Conservation (phyloP, 371 early-diverging fungal genomes). For the Mucor velutinosus region DNA sequence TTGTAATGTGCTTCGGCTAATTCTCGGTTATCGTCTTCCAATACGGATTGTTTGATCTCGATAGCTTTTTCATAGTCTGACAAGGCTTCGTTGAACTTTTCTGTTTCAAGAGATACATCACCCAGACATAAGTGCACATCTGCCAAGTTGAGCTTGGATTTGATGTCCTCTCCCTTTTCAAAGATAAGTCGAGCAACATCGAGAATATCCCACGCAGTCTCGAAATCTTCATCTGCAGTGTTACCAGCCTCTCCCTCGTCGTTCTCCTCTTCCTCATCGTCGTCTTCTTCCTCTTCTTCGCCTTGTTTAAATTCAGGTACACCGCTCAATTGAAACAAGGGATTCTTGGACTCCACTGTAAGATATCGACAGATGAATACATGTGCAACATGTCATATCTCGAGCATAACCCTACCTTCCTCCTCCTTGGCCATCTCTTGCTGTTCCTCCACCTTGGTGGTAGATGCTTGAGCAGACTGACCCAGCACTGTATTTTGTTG, state of each 20-base stretch:
- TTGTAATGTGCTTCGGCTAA: slow-evolving; percentile 86
- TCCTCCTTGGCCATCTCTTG: slow-evolving; percentile 6
- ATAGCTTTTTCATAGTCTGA: slow-evolving; percentile 75
- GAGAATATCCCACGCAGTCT: slow-evolving; percentile 87
- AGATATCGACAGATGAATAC: neutral
- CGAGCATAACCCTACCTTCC: slow-evolving; percentile 4
- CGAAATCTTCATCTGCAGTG: slow-evolving; percentile 74
- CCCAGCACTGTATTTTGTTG: slow-evolving; percentile 75
- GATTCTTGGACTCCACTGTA: slow-evolving; percentile 38
- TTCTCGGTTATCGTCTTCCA: slow-evolving; percentile 71
- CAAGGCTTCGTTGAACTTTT: slow-evolving; percentile 83
- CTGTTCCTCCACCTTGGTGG: slow-evolving; percentile 19
- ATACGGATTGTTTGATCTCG: slow-evolving; percentile 61
- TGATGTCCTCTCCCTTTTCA: slow-evolving; percentile 59
- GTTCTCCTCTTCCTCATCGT: slow-evolving; percentile 44
- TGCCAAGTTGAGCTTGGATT: slow-evolving; percentile 65
- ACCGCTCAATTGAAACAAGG: slow-evolving; percentile 55
- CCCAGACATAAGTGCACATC: slow-evolving; percentile 77
- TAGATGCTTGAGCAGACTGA: slow-evolving; percentile 40
- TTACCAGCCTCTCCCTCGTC: slow-evolving; percentile 40
- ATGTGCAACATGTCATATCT: neutral
- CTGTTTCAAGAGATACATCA: slow-evolving; percentile 90
- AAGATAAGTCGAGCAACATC: slow-evolving; percentile 87
- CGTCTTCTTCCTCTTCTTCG: slow-evolving; percentile 36
- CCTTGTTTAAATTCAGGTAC: slow-evolving; percentile 49